phyloP scores from a whole-genome alignment of 1,139 yeast species.

The Torulaspora pretoriensis region DNA sequence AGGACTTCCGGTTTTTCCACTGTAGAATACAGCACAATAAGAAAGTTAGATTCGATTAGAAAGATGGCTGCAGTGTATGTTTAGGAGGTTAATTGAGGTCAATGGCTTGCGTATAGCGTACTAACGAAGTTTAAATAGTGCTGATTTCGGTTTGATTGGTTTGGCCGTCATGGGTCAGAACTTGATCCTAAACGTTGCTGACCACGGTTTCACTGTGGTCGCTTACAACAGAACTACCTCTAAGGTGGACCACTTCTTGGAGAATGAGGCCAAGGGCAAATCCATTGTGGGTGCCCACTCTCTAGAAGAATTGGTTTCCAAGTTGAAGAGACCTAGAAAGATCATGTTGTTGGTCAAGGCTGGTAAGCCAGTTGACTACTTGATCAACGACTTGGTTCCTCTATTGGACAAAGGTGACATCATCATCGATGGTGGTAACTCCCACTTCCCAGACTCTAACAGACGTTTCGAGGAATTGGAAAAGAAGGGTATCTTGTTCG shows the following conservation, averaged over 20 bases:
- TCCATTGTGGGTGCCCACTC: slow-evolving; percentile 94
- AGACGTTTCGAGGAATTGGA: slow-evolving; percentile 91
- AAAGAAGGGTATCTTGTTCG: slow-evolving; percentile 82
- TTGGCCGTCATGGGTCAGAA: slow-evolving; percentile 99
- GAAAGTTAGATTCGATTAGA: slow-evolving; percentile 1
- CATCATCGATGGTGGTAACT: slow-evolving; percentile 99
- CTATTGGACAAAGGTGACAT: slow-evolving; percentile 94
- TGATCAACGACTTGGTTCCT: slow-evolving; percentile 84
- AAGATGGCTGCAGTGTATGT: slow-evolving; percentile 8
- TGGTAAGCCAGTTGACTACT: slow-evolving; percentile 89
- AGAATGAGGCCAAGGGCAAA: slow-evolving; percentile 93
- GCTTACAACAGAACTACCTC: slow-evolving; percentile 97
- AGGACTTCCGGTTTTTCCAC: not conserved
- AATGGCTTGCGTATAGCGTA: not conserved
- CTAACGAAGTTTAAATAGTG: slow-evolving; percentile 31
- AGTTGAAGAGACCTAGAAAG: slow-evolving; percentile 96
- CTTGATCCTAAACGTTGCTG: slow-evolving; percentile 95
- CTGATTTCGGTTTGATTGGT: slow-evolving; percentile 98
- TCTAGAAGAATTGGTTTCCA: slow-evolving; percentile 77
- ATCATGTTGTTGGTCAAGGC: slow-evolving; percentile 93
- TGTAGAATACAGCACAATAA: not conserved
- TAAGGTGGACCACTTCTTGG: slow-evolving; percentile 91
- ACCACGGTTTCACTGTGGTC: slow-evolving; percentile 94
- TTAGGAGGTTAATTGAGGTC: not conserved
- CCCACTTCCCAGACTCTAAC: slow-evolving; percentile 98